Evolutionary conservation across 805 yeast genomes (phyloP).

Genomic region (Debaryomyces prosopidis): DNA sequence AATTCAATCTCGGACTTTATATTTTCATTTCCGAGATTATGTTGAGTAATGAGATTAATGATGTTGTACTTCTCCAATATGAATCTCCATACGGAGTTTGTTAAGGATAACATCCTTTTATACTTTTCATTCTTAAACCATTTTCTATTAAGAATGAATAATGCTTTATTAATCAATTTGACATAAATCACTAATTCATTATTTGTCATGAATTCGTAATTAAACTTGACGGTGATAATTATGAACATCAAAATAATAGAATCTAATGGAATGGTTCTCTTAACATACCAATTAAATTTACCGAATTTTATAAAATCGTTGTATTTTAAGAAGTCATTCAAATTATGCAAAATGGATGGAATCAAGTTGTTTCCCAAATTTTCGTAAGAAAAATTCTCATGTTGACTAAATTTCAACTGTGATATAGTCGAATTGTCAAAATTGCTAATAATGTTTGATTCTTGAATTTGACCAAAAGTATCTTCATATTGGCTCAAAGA

Average conservation of each 20-base stretch:
- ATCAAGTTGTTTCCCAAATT: constrained; percentile 53
- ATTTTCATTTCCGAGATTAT: constrained; percentile 18
- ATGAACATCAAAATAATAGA: constrained; percentile 54
- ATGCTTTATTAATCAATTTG: constrained; percentile 41
- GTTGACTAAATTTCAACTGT: constrained; percentile 34
- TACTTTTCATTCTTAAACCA: constrained; percentile 49
- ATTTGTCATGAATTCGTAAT: constrained; percentile 38
- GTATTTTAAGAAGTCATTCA: constrained; percentile 54
- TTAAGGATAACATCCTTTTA: constrained; percentile 44
- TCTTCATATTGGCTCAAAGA: constrained; percentile 40
- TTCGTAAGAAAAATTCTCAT: constrained; percentile 47
- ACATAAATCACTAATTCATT: constrained; percentile 39
- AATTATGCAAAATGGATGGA: constrained; percentile 56
- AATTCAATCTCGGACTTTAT: constrained; percentile 27
- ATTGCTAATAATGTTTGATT: constrained; percentile 39
- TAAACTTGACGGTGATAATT: constrained; percentile 54
- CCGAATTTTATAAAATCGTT: constrained; percentile 54
- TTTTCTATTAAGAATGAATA: constrained; percentile 42
- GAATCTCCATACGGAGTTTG: constrained; percentile 44
- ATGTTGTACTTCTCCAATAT: constrained; percentile 37
- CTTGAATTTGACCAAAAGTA: constrained; percentile 38
- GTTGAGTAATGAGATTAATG: constrained; percentile 26
- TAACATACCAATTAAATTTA: constrained; percentile 60
- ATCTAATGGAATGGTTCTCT: constrained; percentile 61
- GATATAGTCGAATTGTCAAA: constrained; percentile 38